Evolutionary conservation across 164 flowering plant species (phyloP), one percentile per base, ranked within the genome.

Genomic region (Echeveria elegans): DNA sequence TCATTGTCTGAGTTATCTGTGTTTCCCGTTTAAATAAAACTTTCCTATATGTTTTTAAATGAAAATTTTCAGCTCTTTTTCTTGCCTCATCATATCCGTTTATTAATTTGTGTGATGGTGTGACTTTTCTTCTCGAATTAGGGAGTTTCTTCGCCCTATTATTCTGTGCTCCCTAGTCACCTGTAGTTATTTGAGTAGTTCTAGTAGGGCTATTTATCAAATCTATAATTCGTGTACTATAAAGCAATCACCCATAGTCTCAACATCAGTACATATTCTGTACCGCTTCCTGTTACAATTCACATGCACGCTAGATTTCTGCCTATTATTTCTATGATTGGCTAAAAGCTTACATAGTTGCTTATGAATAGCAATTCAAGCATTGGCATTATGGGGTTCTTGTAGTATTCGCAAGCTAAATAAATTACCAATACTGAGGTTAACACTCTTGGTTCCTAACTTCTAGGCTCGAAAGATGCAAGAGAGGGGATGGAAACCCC

Each of bases 401-500:
- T 18, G 14, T 41, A 47, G 23, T 19, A 19, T 47, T 47, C 6
- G 56, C 23, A n/a, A 5, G n/a, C 26, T n/a, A n/a, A n/a, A 28
- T 59, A 15, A 21, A 40, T 18, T 11, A 37, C n/a, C 10, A 19
- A n/a, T 58, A 29, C 40, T 48, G 21, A 45, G n/a, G 3, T 48
- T 28, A n/a, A 23, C 18, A 10, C 5, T 66, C n/a, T 69, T 72
- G 60, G 12, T 21, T 26, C 10, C 36, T 59, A 16, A 67, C 19
- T 21, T 62, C 47, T 82, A 89, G 96, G 76, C 96, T 5, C 73
- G 89, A 67, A 84, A 82, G 76, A 83, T 89, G 87, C 96, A 87
- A 77, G 96, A 89, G 77, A 81, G 83, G 61, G 96, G 96, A 19
- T 89, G 96, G 96, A 84, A 83, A 64, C 84, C 96, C 3, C 77